phyloP scores from a whole-genome alignment of 768 basidiomycete species.

The Naganishia friedmannii region DNA sequence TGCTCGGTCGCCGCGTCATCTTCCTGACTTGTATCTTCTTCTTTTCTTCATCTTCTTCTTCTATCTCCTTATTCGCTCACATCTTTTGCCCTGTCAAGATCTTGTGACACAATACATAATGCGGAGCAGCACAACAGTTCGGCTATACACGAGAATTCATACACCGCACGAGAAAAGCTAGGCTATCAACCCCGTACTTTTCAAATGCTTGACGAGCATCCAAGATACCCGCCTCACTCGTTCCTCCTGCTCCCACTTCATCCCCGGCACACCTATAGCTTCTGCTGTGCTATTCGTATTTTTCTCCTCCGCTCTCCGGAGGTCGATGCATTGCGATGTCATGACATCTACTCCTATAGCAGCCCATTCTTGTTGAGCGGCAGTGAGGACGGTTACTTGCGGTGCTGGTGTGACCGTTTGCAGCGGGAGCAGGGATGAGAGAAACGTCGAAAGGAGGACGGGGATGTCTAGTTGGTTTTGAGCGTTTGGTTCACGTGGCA shows the following conservation, averaged over 20 bases:
- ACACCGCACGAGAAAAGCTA: neutral
- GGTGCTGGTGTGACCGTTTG: conserved; percentile 15
- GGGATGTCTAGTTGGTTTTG: conserved; percentile 10
- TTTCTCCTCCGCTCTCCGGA: neutral
- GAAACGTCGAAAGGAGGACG: conserved; percentile 9
- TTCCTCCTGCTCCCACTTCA: conserved; percentile 14
- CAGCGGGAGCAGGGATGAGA: conserved; percentile 6
- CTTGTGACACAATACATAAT: no score
- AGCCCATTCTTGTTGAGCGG: conserved; percentile 10
- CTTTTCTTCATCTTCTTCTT: neutral
- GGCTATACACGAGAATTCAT: neutral
- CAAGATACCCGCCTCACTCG: conserved; percentile 5
- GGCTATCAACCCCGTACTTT: conserved; percentile 10
- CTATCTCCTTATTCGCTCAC: neutral
- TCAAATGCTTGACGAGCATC: conserved; percentile 20
- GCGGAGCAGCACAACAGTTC: no score
- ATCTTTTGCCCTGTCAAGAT: no score
- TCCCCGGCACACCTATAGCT: neutral
- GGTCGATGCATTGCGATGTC: neutral
- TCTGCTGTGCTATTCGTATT: neutral
- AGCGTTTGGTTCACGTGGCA: conserved; percentile 1
- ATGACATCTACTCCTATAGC: conserved; percentile 6
- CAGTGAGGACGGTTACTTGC: conserved; percentile 11
- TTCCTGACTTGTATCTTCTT: neutral
- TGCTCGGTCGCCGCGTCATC: conserved; percentile 27